phyloP scores from a whole-genome alignment of 2,329 filamentous ascomycete species.

The Chaetomiaceae sp. region DNA sequence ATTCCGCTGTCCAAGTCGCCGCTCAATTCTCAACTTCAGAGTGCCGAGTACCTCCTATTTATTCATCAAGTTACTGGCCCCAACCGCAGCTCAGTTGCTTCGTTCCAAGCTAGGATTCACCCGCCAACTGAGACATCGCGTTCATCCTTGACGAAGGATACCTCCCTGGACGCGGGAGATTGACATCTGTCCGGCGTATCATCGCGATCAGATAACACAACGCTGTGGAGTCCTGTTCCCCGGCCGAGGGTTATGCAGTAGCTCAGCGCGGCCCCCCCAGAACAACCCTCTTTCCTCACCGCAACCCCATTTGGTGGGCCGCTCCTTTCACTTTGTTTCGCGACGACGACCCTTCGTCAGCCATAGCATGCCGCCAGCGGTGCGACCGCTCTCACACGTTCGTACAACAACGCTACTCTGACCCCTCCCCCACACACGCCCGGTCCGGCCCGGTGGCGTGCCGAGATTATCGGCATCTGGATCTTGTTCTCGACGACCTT shows the following conservation, averaged over 20 bases:
- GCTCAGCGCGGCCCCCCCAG: neutral
- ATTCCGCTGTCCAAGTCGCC: conserved; percentile 9
- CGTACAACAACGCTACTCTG: neutral
- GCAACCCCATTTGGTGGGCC: neutral
- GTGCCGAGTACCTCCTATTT: neutral
- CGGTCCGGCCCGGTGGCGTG: conserved; percentile 11
- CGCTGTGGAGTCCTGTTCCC: conserved; percentile 9
- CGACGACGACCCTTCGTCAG: neutral
- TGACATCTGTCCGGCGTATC: no score
- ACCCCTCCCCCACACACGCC: conserved; percentile 1
- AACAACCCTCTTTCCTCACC: neutral
- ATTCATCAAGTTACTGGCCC: no score
- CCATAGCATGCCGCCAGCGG: conserved; percentile 2
- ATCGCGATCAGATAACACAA: conserved; percentile 20
- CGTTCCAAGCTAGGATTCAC: no score
- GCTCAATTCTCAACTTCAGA: conserved; percentile 7
- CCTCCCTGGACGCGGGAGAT: no score
- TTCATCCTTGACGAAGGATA: no score
- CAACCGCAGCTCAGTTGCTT: no score
- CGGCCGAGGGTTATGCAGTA: conserved; percentile 1
- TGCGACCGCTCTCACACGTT: conserved; percentile 1
- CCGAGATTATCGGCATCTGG: neutral
- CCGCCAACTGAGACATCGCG: no score
- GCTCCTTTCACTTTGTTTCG: conserved; percentile 1
- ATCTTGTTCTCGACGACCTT: neutral